phyloP scores from a whole-genome alignment of 176 grass and related monocot species.

The Bothriochloa decipiens region DNA sequence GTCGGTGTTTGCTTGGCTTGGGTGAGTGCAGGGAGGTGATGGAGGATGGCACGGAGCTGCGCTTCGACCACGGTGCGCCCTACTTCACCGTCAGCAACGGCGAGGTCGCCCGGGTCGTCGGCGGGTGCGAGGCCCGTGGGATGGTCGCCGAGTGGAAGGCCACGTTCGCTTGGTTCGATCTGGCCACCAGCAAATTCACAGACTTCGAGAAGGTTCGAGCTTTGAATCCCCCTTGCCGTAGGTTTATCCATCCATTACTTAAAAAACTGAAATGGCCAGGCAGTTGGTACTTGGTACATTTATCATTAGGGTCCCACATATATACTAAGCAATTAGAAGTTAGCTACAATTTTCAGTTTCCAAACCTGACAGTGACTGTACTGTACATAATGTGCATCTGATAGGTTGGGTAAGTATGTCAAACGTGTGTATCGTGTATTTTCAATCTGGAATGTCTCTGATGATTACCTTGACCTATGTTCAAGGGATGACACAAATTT shows the following conservation, averaged over 20 bases:
- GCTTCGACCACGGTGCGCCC: conserved; percentile 89
- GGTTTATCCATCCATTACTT: background rate
- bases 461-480: background rate
- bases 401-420: background rate
- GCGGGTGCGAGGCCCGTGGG: conserved; percentile 69
- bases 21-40: conserved; percentile 57
- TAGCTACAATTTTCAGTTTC: background rate
- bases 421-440: background rate
- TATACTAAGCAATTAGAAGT: background rate
- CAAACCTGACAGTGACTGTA: background rate
- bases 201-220: conserved; percentile 63
- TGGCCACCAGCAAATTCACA: conserved; percentile 52
- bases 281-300: background rate
- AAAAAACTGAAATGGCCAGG: background rate
- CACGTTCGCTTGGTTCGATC: conserved; percentile 67
- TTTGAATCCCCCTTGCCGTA: background rate
- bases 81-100: conserved; percentile 71
- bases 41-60: conserved; percentile 75
- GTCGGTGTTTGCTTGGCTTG: background rate
- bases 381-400: conserved; percentile 14
- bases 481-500: background rate
- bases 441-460: background rate
- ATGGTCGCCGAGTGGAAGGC: conserved; percentile 83
- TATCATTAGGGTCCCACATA: background rate
- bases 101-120: conserved; percentile 66